A percentile compares a stretch with the other conserved stretches of the same genome.
phyloP scores from a whole-genome alignment of 2,329 filamentous ascomycete species.

The Coniochaeta sp. region DNA sequence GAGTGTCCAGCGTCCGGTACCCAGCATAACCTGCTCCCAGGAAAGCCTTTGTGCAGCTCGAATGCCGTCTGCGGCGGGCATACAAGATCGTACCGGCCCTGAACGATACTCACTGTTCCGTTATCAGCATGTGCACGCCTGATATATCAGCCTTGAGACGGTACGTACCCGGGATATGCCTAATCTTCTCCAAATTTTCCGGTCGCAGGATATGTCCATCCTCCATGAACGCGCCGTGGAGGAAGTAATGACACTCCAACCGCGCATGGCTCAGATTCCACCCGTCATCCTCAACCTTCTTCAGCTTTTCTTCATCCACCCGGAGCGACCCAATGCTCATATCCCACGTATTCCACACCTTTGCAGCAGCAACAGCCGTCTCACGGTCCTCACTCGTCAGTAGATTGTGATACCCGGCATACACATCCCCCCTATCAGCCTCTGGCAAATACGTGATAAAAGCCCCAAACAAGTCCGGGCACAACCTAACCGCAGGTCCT shows the following conservation, averaged over 20 bases:
- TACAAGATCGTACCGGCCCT: slow-evolving; percentile 1
- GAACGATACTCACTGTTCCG: neutral
- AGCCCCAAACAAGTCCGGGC: slow-evolving; percentile 23
- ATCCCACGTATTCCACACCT: slow-evolving; percentile 28
- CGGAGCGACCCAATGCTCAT: slow-evolving; percentile 21
- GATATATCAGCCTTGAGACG: neutral
- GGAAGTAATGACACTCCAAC: slow-evolving; percentile 30
- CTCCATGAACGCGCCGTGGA: slow-evolving; percentile 26
- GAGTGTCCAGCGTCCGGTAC: slow-evolving; percentile 25
- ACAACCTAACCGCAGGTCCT: slow-evolving; percentile 19
- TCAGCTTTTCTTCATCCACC: slow-evolving; percentile 12
- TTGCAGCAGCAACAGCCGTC: slow-evolving; percentile 22
- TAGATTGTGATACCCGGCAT: slow-evolving; percentile 21
- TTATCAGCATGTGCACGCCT: neutral
- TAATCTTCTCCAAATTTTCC: slow-evolving; percentile 21
- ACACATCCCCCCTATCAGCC: slow-evolving; percentile 16
- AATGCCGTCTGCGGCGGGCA: neutral
- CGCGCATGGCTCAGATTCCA: slow-evolving; percentile 25
- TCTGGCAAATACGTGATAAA: slow-evolving; percentile 23
- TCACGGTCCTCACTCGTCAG: slow-evolving; percentile 21
- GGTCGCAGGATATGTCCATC: slow-evolving; percentile 24
- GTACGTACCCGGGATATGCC: neutral
- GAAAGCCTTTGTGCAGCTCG: slow-evolving; percentile 24
- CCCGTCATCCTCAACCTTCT: slow-evolving; percentile 21
- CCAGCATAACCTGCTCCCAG: slow-evolving; percentile 23